Percentiles rank a stretch among this genome's conserved stretches.
Evolutionary conservation across 2,329 filamentous ascomycete species (phyloP).

Genomic region (Hymenoscyphus repandus): DNA sequence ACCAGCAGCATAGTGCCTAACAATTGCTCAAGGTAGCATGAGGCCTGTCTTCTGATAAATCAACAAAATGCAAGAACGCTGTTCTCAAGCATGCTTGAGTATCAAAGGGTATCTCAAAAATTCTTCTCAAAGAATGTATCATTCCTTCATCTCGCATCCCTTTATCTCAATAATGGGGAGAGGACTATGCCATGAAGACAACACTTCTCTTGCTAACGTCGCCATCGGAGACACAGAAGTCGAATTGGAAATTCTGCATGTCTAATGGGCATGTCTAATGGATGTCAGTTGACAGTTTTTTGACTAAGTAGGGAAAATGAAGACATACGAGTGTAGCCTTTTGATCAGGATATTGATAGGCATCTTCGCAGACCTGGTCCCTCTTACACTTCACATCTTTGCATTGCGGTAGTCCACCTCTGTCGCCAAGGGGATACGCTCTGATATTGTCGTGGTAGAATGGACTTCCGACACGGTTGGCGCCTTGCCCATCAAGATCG

Average conservation of each 20-base stretch:
- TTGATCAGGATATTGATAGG: conserved; percentile 8
- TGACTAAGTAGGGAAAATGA: not conserved
- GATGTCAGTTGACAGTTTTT: not conserved
- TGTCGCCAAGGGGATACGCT: not conserved
- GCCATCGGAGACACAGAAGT: conserved; percentile 1
- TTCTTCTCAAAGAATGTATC: not conserved
- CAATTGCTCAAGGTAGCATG: not conserved
- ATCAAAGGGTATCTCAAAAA: not conserved
- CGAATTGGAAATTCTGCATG: not conserved
- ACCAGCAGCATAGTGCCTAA: not conserved
- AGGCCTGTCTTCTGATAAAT: not conserved
- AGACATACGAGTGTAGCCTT: conserved; percentile 3
- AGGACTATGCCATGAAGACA: not conserved
- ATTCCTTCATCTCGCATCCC: not conserved
- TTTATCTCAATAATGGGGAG: not conserved
- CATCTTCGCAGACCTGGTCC: conserved; percentile 7
- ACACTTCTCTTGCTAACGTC: not conserved
- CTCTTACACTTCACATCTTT: conserved; percentile 1
- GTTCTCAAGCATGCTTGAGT: not conserved
- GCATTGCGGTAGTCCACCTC: conserved; percentile 1
- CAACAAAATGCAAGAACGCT: not conserved
- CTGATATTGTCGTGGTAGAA: conserved; percentile 5
- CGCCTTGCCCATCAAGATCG: conserved; percentile 7
- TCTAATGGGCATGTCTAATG: not conserved
- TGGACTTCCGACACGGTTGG: conserved; percentile 1